Evolutionary conservation across 1,139 yeast genomes (phyloP), one percentile per base, ranked within the genome.

Genomic region (Debaryomycetaceae sp.): DNA sequence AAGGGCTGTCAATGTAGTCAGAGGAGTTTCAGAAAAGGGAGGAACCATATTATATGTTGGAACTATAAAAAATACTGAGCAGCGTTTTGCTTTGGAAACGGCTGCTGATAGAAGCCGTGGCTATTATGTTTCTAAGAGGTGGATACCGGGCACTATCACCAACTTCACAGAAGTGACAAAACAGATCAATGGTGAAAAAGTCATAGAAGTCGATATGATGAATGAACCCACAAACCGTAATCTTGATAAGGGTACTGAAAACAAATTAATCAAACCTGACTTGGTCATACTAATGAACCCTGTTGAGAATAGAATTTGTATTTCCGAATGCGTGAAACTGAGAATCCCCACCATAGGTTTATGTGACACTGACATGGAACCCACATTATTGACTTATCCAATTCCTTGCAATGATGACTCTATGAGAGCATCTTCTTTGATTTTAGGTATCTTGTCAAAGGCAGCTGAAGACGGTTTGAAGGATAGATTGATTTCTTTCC

Each of bases 361-460:
- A 43, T 82, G 94, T 49, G 98, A 92, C 63, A 88, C 98, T 19
- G 92, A 92, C 61, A 82, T 85, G 63, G 97, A 92, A 58, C 95
- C 98, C 15, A 78, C 88, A 6, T 67, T 85, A 51, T 85, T 92
- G 41, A 87, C 96, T 2, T 92, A 92, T 61, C 95, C 98, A 37
- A 87, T 92, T 50, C 98, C 98, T 18, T 95, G 95, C 47, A 92
- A 92, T 57, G 98, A 92, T 61, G 98, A 91, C 59, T 84, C 95
- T n/a, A 68, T 81, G 43, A 78, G 98, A 59, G 79, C 95, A 11
- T 80, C 85, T 4, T 83, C 86, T 49, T 70, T 92, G 52, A 76
- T 92, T 55, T 70, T 81, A 40, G 97, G 98, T 45, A 82, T 91
- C 15, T 72, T 92, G 50, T 83, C 95, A 17, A 82, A 77, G 56